Evolutionary conservation across 352 stramenopile species (phyloP), one percentile per base, ranked within the genome.

Genomic region (Peronospora belbahrii): DNA sequence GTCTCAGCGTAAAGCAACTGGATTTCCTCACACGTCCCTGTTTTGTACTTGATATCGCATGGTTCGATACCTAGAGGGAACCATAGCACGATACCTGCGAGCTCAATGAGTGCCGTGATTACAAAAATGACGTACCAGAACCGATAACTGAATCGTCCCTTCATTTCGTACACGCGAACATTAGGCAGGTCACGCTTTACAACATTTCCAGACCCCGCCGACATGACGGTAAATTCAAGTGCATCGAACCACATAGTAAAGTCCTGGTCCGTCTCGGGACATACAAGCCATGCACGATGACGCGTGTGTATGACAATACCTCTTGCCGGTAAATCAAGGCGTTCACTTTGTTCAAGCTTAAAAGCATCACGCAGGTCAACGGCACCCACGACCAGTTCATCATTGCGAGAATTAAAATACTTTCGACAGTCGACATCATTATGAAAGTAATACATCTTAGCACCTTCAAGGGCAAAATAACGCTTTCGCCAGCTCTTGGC

Each of bases 371-470:
- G 70, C 14, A 91, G 46, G 30, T 91, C 79, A 24, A 91, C 71
- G 24, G 79, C 76, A 15, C 79, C 79, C 20, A 91, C 69, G 8
- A 85, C 75, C 14, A 91, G 58, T 48, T 91, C 79, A 13, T 57
- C 67, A 32, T 82, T 88, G 23, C 79, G 74, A 40, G 74, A 85
- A 56, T 81, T 87, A 51, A 91, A 91, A 55, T 85, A 91, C 68
- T 88, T 85, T 57, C 79, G 76, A 42, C 72, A 85, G 57, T 91
- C 76, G n/a, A 91, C 74, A 32, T 74, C 67, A 30, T 74, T 78
- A 53, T 91, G 79, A 60, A 91, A 91, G 52, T 91, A 91, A 62
- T 85, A 91, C 58, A 91, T 91, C 59, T 85, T 88, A 28, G 72
- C 80, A 14, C 70, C 76, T 56, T 91, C 79, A 0, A 91, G 65